Conservation (phyloP, 2,329 filamentous ascomycete species). For the Aspergillus ochraceoroseus region DNA sequence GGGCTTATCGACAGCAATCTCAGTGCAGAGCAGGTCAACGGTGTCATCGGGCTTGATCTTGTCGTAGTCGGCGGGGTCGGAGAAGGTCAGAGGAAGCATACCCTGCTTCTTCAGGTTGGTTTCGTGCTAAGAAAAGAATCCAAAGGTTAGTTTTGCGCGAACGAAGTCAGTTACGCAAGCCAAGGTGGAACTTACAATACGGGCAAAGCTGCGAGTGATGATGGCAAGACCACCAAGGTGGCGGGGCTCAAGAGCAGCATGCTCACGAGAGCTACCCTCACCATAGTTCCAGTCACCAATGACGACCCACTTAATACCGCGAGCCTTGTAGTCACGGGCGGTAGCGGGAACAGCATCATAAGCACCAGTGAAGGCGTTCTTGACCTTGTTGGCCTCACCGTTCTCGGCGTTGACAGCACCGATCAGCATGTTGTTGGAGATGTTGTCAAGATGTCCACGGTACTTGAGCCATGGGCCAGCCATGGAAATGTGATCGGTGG, state of each 20-base stretch:
- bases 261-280: conserved; percentile 95
- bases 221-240: conserved; percentile 96
- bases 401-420: conserved; percentile 95
- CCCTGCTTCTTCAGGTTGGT: conserved; percentile 99
- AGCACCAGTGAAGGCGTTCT: conserved; percentile 79
- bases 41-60: conserved; percentile 91
- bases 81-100: conserved; percentile 97
- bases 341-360: conserved; percentile 86
- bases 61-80: conserved; percentile 93
- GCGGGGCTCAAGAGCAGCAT: conserved; percentile 94
- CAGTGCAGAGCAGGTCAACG: conserved; percentile 81
- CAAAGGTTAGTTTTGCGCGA: conserved; percentile 17
- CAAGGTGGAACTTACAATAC: conserved; percentile 59
- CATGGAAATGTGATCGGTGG: conserved; percentile 96
- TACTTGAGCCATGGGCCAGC: conserved; percentile 97
- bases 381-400: conserved; percentile 94
- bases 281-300: conserved; percentile 99
- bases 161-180: background rate
- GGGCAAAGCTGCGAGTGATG: conserved; percentile 90
- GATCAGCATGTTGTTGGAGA: conserved; percentile 99
- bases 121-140: conserved; percentile 69
- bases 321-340: conserved; percentile 97
- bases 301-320: conserved; percentile 94
- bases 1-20: conserved; percentile 88
- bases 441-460: conserved; percentile 98